phyloP scores from a whole-genome alignment of 1,284 basidiomycete genomes.

The Ceratobasidium sp. region DNA sequence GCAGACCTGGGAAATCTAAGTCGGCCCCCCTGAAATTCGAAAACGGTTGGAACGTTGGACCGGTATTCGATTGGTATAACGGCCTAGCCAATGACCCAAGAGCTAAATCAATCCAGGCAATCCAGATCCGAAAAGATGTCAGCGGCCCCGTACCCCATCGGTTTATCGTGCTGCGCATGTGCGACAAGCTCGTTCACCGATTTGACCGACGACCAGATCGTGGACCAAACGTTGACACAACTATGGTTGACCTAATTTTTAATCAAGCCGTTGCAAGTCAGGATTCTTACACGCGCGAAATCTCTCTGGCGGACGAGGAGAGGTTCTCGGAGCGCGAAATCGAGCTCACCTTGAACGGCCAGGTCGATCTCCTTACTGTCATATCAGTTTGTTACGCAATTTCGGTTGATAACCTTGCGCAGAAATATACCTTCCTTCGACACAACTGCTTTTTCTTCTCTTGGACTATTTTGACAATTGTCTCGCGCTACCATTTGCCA shows the following conservation, averaged over 20 bases:
- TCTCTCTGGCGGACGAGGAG: neutral
- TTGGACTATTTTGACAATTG: constrained; percentile 23
- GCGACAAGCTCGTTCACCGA: neutral
- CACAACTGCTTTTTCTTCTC: constrained; percentile 34
- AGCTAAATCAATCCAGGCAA: neutral
- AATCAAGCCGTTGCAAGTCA: neutral
- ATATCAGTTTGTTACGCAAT: neutral
- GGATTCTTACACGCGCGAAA: neutral
- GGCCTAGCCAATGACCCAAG: neutral
- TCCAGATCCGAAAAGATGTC: neutral
- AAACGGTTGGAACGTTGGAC: neutral
- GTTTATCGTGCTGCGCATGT: neutral
- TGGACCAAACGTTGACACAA: neutral
- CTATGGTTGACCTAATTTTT: neutral
- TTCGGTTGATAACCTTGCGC: neutral
- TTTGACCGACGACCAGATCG: constrained; percentile 3
- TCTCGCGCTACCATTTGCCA: neutral
- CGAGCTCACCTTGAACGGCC: neutral
- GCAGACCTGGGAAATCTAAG: neutral
- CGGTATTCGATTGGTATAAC: constrained; percentile 27
- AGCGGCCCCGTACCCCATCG: constrained; percentile 7
- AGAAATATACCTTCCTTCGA: neutral
- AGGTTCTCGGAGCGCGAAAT: neutral
- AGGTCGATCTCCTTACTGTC: neutral
- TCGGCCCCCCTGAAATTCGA: neutral